Evolutionary conservation across 106 monocot species (phyloP).

Genomic region (Posidonia australis): DNA sequence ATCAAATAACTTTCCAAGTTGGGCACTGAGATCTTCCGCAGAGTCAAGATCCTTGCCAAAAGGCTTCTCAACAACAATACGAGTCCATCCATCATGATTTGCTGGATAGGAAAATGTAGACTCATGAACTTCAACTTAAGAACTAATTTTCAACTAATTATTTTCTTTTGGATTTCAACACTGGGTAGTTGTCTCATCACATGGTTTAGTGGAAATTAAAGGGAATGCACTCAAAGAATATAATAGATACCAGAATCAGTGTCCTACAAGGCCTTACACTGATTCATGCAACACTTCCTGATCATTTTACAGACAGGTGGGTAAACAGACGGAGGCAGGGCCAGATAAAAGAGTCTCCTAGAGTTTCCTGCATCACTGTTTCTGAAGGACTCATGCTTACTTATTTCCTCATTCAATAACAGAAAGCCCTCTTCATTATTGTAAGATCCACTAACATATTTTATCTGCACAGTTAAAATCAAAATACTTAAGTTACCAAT

Average conservation of each 20-base stretch:
- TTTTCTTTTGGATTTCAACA: background rate
- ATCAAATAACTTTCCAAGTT: slow-evolving; percentile 80
- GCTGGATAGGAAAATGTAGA: no score
- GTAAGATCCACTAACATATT: slow-evolving; percentile 95
- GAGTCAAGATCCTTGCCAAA: slow-evolving; percentile 77
- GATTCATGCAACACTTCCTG: slow-evolving; percentile 81
- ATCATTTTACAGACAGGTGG: slow-evolving; percentile 96
- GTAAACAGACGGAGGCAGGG: slow-evolving; percentile 93
- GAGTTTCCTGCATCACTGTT: slow-evolving; percentile 54
- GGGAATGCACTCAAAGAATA: background rate
- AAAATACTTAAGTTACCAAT: background rate
- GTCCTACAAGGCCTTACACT: slow-evolving; percentile 34
- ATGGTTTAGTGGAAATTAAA: background rate
- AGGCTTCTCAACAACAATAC: slow-evolving; percentile 85
- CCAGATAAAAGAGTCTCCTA: slow-evolving; percentile 91
- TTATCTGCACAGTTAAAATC: slow-evolving; percentile 50
- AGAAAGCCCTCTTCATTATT: slow-evolving; percentile 73
- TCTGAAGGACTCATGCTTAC: slow-evolving; percentile 56
- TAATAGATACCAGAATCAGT: background rate
- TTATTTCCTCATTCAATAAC: slow-evolving; percentile 75
- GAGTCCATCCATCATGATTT: slow-evolving; percentile 67
- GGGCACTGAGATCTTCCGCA: slow-evolving; percentile 68
- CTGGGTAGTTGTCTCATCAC: background rate
- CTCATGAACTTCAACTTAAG: no score
- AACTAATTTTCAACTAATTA: background rate